A percentile compares a stretch with the other conserved stretches of the same genome.
Conservation (phyloP, 2,329 filamentous ascomycete species). For the Apiospora sp. region DNA sequence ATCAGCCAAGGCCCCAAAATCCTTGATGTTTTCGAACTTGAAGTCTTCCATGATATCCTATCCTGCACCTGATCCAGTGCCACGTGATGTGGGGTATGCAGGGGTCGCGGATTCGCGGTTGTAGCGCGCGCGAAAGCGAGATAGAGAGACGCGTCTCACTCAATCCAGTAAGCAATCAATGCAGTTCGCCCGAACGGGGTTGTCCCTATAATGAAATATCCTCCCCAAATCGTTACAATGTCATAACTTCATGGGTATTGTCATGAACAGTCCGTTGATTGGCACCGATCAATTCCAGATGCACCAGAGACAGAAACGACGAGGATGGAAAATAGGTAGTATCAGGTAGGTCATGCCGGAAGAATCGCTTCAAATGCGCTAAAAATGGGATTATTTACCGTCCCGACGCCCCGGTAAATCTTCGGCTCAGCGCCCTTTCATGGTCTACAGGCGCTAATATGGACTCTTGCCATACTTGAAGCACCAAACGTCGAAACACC, state of each 20-base stretch:
- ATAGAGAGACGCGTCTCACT: neutral
- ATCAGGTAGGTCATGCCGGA: neutral
- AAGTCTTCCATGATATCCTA: constrained; percentile 1
- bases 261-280: neutral
- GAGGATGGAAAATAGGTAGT: neutral
- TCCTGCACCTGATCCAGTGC: neutral
- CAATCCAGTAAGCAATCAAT: neutral
- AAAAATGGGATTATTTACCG: neutral
- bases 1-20: neutral
- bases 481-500: neutral
- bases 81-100: neutral
- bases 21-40: neutral
- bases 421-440: neutral
- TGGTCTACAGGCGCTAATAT: too few relatives aligned
- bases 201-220: neutral
- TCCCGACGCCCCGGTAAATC: neutral
- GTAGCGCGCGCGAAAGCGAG: neutral
- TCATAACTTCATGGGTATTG: neutral
- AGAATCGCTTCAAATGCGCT: neutral
- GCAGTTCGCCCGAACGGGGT: neutral
- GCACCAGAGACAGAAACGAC: neutral
- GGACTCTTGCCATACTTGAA: neutral
- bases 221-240: neutral
- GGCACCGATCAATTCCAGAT: neutral
- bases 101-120: neutral